A percentile compares a stretch with the other conserved stretches of the same genome.
phyloP scores from a whole-genome alignment of 768 basidiomycete species.

The Boletus subparvulus region DNA sequence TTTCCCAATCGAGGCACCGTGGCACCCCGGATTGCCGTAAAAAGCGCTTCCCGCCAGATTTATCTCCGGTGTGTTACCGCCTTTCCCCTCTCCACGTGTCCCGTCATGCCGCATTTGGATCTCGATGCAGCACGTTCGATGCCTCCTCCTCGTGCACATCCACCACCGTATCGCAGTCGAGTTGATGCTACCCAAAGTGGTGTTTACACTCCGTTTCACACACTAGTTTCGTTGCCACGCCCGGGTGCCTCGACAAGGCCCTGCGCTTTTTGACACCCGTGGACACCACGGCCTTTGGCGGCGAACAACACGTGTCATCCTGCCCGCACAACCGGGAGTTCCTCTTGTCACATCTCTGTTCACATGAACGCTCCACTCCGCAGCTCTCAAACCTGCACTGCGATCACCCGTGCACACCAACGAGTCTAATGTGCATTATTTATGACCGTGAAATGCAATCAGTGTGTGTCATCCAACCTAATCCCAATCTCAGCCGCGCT shows the following conservation, averaged over 20 bases:
- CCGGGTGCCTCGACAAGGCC: slow-evolving; percentile 4
- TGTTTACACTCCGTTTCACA: slow-evolving; percentile 1
- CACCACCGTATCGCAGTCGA: slow-evolving; percentile 22
- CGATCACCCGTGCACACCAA: slow-evolving; percentile 10
- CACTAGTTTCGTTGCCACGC: slow-evolving; percentile 12
- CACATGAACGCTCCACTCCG: slow-evolving; percentile 19
- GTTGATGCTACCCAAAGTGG: not conserved
- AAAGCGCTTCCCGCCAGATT: slow-evolving; percentile 19
- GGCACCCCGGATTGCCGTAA: slow-evolving; percentile 34
- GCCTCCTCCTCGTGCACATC: slow-evolving; percentile 14
- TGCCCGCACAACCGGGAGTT: slow-evolving; percentile 1
- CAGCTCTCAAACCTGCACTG: not conserved
- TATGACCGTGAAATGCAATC: slow-evolving; percentile 16
- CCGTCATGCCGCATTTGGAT: slow-evolving; percentile 20
- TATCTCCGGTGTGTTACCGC: slow-evolving; percentile 25
- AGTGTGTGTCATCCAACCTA: slow-evolving; percentile 20
- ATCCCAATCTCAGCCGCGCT: slow-evolving; percentile 20
- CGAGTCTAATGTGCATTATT: slow-evolving; percentile 5
- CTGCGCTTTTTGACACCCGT: slow-evolving; percentile 12
- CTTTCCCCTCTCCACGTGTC: slow-evolving; percentile 16
- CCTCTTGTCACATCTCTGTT: slow-evolving; percentile 19
- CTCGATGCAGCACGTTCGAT: slow-evolving; percentile 18
- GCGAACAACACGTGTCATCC: slow-evolving; percentile 22
- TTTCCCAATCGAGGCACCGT: slow-evolving; percentile 22
- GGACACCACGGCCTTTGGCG: slow-evolving; percentile 21